A percentile compares a stretch with the other conserved stretches of the same genome.
Conservation (phyloP, 495 filamentous ascomycete genomes). For the Aspergillus affinis region DNA sequence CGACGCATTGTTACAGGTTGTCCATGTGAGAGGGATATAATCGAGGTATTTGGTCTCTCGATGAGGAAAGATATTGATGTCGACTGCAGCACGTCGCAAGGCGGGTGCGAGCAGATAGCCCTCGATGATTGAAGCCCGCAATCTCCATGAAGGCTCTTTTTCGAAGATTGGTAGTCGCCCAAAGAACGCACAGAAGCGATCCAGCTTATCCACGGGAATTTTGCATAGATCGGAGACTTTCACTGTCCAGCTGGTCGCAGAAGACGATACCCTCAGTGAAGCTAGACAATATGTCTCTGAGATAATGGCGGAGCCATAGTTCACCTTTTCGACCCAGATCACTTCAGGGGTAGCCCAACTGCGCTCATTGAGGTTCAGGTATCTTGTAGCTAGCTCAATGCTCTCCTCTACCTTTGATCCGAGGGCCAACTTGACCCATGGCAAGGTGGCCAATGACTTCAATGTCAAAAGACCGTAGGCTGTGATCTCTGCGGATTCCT, state of each 20-base stretch:
- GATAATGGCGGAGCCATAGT: conserved; percentile 29
- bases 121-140: conserved; percentile 29
- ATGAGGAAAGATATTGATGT: conserved; percentile 27
- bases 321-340: conserved; percentile 43
- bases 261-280: conserved; percentile 20
- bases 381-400: not conserved
- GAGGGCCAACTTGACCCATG: not conserved
- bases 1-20: conserved; percentile 24
- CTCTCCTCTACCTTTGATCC: not conserved
- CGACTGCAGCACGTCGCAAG: conserved; percentile 10
- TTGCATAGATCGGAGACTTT: no score
- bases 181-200: not conserved
- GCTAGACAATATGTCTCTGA: conserved; percentile 33
- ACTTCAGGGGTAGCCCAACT: conserved; percentile 25
- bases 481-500: conserved; percentile 12
- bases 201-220: not conserved
- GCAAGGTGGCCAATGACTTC: not conserved
- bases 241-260: no score
- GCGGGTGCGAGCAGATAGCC: conserved; percentile 21
- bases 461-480: conserved; percentile 2
- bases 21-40: conserved; percentile 40
- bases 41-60: conserved; percentile 39
- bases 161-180: conserved; percentile 23
- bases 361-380: conserved; percentile 6
- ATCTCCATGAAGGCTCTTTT: conserved; percentile 20